phyloP scores from a whole-genome alignment of 2,329 filamentous ascomycete species.

The Zymoseptoria crescenta region DNA sequence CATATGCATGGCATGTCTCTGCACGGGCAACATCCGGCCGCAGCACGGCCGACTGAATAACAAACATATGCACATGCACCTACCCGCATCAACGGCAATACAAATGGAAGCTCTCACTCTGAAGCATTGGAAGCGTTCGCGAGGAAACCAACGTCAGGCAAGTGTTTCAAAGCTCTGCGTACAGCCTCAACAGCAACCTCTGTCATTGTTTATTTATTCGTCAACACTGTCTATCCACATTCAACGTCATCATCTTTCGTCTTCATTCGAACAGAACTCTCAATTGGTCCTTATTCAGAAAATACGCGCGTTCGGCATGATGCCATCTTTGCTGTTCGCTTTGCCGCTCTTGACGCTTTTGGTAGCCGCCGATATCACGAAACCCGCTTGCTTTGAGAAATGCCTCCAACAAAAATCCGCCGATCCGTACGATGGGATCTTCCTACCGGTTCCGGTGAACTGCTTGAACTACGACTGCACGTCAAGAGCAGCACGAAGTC shows the following conservation, averaged over 20 bases:
- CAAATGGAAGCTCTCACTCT: background rate
- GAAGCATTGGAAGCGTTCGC: background rate
- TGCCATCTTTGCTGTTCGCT: background rate
- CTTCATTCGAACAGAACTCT: background rate
- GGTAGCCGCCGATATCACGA: background rate
- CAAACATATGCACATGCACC: background rate
- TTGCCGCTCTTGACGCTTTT: background rate
- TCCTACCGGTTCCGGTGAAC: no score
- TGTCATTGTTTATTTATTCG: background rate
- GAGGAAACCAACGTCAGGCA: background rate
- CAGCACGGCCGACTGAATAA: background rate
- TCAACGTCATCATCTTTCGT: background rate
- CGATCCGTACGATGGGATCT: no score
- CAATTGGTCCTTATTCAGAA: background rate
- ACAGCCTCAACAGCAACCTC: background rate
- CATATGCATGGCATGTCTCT: background rate
- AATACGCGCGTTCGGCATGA: background rate
- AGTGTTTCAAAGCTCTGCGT: background rate
- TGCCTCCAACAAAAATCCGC: no score
- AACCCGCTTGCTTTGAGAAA: no score
- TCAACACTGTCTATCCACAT: background rate
- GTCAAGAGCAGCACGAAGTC: no score
- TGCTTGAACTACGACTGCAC: no score
- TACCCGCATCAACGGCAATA: slow-evolving; percentile 1
- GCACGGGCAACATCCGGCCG: background rate